phyloP scores from a whole-genome alignment of 805 yeast species.

The Komagataella pastoris region DNA sequence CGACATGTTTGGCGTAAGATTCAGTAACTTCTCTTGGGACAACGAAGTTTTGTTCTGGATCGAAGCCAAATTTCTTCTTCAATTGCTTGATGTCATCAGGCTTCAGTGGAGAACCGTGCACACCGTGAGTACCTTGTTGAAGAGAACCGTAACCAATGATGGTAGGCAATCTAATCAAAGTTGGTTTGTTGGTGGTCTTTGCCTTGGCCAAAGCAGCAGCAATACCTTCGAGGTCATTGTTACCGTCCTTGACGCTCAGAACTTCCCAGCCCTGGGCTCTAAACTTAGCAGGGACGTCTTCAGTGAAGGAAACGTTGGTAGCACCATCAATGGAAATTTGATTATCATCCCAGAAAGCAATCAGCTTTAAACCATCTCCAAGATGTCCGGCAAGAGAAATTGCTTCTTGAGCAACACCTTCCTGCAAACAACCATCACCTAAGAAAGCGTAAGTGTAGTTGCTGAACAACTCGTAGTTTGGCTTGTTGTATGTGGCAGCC shows the following conservation, averaged over 20 bases:
- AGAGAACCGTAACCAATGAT: conserved; percentile 91
- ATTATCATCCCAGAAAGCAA: conserved; percentile 94
- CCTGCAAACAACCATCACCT: conserved; percentile 98
- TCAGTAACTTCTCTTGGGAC: conserved; percentile 80
- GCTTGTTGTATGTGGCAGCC: conserved; percentile 90
- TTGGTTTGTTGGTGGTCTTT: conserved; percentile 75
- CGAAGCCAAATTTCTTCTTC: conserved; percentile 74
- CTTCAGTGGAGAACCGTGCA: conserved; percentile 95
- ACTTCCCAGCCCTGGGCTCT: conserved; percentile 94
- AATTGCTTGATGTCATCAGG: conserved; percentile 83
- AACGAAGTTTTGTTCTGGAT: conserved; percentile 67
- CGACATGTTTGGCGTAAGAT: conserved; percentile 42
- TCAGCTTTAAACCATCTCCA: conserved; percentile 58
- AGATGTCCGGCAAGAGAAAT: conserved; percentile 93
- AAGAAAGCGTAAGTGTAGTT: conserved; percentile 66
- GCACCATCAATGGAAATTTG: conserved; percentile 93
- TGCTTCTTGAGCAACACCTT: conserved; percentile 94
- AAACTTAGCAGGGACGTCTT: conserved; percentile 75
- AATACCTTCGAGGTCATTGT: conserved; percentile 63
- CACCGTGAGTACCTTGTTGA: conserved; percentile 74
- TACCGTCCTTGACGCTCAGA: conserved; percentile 64
- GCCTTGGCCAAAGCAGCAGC: conserved; percentile 70
- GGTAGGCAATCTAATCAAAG: conserved; percentile 78
- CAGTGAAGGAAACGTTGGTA: conserved; percentile 84
- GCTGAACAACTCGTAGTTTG: conserved; percentile 60